Conservation (phyloP, 352 stramenopile species). For the Phytophthora constricta region DNA sequence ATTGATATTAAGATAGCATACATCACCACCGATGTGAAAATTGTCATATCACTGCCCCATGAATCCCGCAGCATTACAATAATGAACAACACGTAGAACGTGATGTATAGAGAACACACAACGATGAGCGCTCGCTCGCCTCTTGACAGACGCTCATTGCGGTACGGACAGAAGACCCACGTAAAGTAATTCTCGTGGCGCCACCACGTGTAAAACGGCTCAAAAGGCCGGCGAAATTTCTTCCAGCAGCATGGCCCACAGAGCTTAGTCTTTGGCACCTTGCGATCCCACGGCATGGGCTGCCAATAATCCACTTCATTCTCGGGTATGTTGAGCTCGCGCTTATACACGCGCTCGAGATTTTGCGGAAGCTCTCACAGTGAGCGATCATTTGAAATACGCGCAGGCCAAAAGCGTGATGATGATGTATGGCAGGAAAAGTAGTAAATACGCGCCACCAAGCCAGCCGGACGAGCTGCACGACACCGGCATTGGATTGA, state of each 20-base stretch:
- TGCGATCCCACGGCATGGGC: slow-evolving; percentile 73
- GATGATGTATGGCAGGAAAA: slow-evolving; percentile 68
- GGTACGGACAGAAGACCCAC: slow-evolving; percentile 75
- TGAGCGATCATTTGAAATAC: slow-evolving; percentile 67
- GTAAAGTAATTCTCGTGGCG: slow-evolving; percentile 84
- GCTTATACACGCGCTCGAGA: slow-evolving; percentile 66
- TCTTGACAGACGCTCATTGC: slow-evolving; percentile 64
- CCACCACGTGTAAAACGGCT: slow-evolving; percentile 83
- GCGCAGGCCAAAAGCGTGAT: slow-evolving; percentile 57
- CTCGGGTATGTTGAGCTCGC: slow-evolving; percentile 58
- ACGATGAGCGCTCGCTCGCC: slow-evolving; percentile 70
- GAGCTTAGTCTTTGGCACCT: slow-evolving; percentile 69
- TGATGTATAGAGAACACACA: slow-evolving; percentile 75
- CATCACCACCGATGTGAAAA: slow-evolving; percentile 50
- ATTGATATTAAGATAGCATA: slow-evolving; percentile 64
- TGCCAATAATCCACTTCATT: slow-evolving; percentile 81
- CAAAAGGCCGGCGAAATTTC: slow-evolving; percentile 64
- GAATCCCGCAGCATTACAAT: slow-evolving; percentile 67
- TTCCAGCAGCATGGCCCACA: slow-evolving; percentile 73
- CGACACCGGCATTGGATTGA: slow-evolving; percentile 71
- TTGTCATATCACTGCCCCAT: slow-evolving; percentile 41
- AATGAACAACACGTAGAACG: slow-evolving; percentile 79
- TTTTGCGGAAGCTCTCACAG: slow-evolving; percentile 67
- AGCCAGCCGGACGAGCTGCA: slow-evolving; percentile 55
- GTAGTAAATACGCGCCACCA: slow-evolving; percentile 54